A percentile compares a stretch with the other conserved stretches of the same genome.
phyloP scores from a whole-genome alignment of 1,284 basidiomycete genomes.

The Mycocalia duriaeana region DNA sequence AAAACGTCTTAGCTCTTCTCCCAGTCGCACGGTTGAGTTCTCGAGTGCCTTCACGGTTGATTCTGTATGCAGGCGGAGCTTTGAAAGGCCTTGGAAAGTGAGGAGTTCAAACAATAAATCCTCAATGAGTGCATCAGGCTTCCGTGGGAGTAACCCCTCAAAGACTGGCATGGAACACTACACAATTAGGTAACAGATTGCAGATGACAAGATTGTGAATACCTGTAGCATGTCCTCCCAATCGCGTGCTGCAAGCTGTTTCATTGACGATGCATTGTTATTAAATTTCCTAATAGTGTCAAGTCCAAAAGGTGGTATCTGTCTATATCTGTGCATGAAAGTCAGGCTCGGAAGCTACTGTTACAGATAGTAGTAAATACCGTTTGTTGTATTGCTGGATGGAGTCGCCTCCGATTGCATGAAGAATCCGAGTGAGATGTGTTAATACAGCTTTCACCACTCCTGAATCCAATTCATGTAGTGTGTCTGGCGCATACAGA shows the following conservation, averaged over 20 bases:
- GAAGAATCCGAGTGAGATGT: constrained; percentile 18
- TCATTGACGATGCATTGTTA: constrained; percentile 1
- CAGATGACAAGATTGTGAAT: too few species aligned
- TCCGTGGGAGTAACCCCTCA: constrained; percentile 25
- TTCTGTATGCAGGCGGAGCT: constrained; percentile 31
- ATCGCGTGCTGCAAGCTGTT: constrained; percentile 1
- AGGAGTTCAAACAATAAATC: constrained; percentile 23
- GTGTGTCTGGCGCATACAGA: constrained; percentile 18
- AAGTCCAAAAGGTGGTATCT: background rate
- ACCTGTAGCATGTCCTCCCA: constrained; percentile 1
- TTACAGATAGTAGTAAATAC: constrained; percentile 7
- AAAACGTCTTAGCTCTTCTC: constrained; percentile 21
- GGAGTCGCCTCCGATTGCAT: constrained; percentile 8
- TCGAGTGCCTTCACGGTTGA: constrained; percentile 20
- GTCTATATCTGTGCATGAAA: background rate
- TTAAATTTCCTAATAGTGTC: background rate
- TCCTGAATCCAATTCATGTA: constrained; percentile 25
- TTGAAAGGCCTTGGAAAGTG: constrained; percentile 33
- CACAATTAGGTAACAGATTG: background rate
- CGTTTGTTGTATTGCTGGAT: constrained; percentile 16
- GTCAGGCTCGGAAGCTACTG: background rate
- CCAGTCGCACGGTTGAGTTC: constrained; percentile 19
- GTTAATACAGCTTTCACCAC: constrained; percentile 18
- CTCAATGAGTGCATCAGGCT: constrained; percentile 21
- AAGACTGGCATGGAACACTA: constrained; percentile 29